phyloP scores from a whole-genome alignment of 2,329 filamentous ascomycete species.

The Cucurbitaria berberidis region DNA sequence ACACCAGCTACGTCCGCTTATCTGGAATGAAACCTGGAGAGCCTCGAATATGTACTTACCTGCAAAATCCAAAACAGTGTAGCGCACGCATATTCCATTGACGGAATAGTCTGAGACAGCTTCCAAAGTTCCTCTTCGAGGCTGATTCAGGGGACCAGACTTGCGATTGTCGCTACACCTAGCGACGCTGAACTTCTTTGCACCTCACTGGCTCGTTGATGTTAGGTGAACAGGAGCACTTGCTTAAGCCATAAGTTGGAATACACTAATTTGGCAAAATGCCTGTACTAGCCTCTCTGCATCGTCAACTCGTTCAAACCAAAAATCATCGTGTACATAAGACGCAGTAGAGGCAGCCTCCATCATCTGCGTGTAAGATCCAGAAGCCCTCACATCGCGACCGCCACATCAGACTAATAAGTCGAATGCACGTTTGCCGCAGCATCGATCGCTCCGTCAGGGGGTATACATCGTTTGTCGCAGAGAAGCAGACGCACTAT shows the following conservation, averaged over 20 bases:
- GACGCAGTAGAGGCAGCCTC: not conserved
- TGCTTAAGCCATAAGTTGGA: conserved; percentile 4
- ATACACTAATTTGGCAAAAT: conserved; percentile 19
- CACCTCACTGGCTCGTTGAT: not conserved
- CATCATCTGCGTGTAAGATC: conserved; percentile 1
- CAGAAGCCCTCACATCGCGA: conserved; percentile 15
- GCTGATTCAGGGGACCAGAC: too few species aligned
- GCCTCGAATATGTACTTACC: not conserved
- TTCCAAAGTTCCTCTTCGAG: too few species aligned
- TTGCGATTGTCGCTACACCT: too few species aligned
- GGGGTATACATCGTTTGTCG: conserved; percentile 45
- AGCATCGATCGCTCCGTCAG: conserved; percentile 30
- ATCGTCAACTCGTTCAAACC: conserved; percentile 15
- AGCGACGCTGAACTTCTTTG: too few species aligned
- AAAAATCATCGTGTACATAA: conserved; percentile 10
- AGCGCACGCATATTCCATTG: too few species aligned
- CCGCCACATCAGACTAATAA: conserved; percentile 8
- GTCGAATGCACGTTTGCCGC: conserved; percentile 9
- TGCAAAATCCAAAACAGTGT: too few species aligned
- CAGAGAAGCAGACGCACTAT: conserved; percentile 30
- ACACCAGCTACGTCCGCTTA: not conserved
- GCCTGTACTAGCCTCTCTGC: conserved; percentile 3
- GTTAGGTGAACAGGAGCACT: too few species aligned
- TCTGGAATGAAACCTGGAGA: not conserved
- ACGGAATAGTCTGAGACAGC: too few species aligned